Conservation (phyloP, 2,329 filamentous ascomycete species). For the Pseudogymnoascus sp. region DNA sequence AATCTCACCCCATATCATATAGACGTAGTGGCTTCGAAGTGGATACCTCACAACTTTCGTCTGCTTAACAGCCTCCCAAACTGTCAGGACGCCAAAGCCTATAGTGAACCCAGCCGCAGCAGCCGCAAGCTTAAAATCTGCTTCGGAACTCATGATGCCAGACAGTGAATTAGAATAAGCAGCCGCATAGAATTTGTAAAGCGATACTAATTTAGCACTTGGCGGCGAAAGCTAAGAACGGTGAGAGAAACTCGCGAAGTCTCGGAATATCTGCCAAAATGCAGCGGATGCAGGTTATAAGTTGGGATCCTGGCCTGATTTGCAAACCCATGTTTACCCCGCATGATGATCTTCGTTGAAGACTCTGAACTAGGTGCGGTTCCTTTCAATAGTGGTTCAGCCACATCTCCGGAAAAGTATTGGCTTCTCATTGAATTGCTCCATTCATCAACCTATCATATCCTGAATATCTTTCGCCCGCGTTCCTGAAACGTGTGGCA, state of each 20-base stretch:
- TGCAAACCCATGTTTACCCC: background rate
- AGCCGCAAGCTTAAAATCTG: conserved; percentile 23
- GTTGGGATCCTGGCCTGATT: background rate
- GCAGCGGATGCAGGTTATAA: background rate
- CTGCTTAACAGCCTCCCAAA: conserved; percentile 30
- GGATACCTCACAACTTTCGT: conserved; percentile 17
- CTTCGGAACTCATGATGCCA: background rate
- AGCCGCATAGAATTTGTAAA: background rate
- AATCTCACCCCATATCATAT: conserved; percentile 39
- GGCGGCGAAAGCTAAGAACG: background rate
- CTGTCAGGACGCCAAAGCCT: conserved; percentile 29
- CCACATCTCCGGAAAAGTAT: background rate
- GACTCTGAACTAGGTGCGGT: background rate
- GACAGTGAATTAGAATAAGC: background rate
- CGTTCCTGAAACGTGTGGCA: background rate
- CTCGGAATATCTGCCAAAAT: background rate
- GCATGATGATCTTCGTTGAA: background rate
- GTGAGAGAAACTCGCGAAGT: background rate
- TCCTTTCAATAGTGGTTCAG: background rate
- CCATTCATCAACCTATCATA: background rate
- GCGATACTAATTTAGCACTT: background rate
- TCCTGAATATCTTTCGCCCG: background rate
- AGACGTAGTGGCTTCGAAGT: conserved; percentile 30
- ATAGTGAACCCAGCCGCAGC: conserved; percentile 31
- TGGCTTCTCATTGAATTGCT: background rate